Evolutionary conservation across 495 filamentous ascomycete genomes (phyloP).

Genomic region (Penicillium roqueforti): DNA sequence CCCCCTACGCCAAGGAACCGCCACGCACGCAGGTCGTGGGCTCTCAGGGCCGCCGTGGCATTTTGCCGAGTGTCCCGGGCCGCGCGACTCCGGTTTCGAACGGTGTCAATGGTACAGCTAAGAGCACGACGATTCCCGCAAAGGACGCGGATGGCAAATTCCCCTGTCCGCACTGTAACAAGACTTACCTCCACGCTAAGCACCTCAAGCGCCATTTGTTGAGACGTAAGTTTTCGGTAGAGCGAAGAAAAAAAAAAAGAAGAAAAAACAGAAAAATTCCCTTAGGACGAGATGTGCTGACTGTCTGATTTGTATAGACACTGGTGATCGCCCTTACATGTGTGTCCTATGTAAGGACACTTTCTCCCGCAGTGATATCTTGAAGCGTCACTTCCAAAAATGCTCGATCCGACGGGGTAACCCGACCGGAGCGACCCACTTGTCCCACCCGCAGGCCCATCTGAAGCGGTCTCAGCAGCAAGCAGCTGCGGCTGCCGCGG

Average conservation of each 20-base stretch:
- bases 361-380: constrained; percentile 96
- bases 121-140: constrained; percentile 73
- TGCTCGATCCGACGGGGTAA: constrained; percentile 94
- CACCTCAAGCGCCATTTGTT: constrained; percentile 94
- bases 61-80: constrained; percentile 84
- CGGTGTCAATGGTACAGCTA: constrained; percentile 57
- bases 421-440: constrained; percentile 84
- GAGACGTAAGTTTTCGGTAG: constrained; percentile 82
- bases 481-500: constrained; percentile 45
- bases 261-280: not conserved
- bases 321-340: constrained; percentile 94
- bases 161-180: constrained; percentile 93
- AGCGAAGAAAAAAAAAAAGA: not conserved
- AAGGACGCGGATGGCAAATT: constrained; percentile 97
- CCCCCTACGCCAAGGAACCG: constrained; percentile 46
- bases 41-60: constrained; percentile 83
- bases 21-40: constrained; percentile 87
- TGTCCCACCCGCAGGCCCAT: constrained; percentile 86
- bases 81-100: constrained; percentile 61
- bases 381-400: constrained; percentile 98
- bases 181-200: constrained; percentile 96
- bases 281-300: constrained; percentile 10
- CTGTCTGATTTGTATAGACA: constrained; percentile 54
- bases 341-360: constrained; percentile 95
- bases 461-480: constrained; percentile 64